Evolutionary conservation across 495 filamentous ascomycete species (phyloP).

Genomic region (Trichoderma virens): DNA sequence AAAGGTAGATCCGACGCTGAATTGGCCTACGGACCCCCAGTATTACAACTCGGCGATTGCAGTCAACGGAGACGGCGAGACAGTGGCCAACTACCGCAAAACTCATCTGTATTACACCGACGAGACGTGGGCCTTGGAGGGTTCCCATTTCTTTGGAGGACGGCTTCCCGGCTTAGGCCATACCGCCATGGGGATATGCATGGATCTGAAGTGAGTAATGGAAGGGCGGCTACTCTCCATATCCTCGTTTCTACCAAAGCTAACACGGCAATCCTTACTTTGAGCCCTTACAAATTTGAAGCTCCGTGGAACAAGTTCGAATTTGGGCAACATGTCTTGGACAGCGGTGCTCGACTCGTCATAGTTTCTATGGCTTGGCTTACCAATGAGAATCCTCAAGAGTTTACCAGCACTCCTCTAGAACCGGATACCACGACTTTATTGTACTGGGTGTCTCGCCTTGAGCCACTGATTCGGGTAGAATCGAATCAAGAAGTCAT

Average conservation of each 20-base stretch:
- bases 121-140: constrained; percentile 83
- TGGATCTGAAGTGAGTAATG: constrained; percentile 56
- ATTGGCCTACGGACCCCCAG: constrained; percentile 35
- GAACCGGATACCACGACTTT: constrained; percentile 74
- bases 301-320: constrained; percentile 74
- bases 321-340: constrained; percentile 67
- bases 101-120: constrained; percentile 85
- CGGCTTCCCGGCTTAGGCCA: constrained; percentile 42
- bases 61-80: constrained; percentile 60
- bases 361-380: constrained; percentile 89
- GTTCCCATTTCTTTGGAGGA: constrained; percentile 48
- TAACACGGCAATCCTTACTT: background rate
- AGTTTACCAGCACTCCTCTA: constrained; percentile 30
- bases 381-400: constrained; percentile 44
- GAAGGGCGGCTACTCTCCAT: background rate
- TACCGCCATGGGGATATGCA: constrained; percentile 80
- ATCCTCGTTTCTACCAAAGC: background rate
- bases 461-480: constrained; percentile 62
- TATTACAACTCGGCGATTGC: constrained; percentile 81
- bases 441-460: constrained; percentile 77
- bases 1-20: constrained; percentile 38
- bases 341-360: constrained; percentile 58
- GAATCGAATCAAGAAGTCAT: constrained; percentile 57
- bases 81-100: constrained; percentile 81
- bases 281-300: constrained; percentile 61